These are phyloP conservation scores for Diaporthe sp. DNA, from an alignment of 2,329 filamentous ascomycete species.

Conservation along the genomic window DNA sequence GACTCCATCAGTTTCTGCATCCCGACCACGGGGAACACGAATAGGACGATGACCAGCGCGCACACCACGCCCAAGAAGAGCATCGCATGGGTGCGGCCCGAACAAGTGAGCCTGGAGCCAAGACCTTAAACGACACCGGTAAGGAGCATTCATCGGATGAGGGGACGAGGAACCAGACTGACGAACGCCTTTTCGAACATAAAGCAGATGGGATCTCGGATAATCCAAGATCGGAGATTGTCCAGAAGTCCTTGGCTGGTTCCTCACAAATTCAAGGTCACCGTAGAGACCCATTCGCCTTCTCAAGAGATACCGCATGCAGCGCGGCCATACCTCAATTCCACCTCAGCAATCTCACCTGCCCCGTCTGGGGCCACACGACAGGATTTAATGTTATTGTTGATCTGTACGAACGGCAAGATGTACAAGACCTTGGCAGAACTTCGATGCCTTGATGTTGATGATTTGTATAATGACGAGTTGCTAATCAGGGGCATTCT, in stretches of 20 bases:
- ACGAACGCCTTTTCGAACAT: neutral
- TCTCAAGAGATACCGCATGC: neutral
- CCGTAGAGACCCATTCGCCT: neutral
- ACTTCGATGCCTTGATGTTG: neutral
- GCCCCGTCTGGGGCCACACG: neutral
- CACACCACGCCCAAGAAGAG: no score
- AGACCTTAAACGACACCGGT: neutral
- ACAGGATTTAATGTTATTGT: neutral
- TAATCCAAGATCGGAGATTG: neutral
- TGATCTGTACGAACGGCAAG: conserved; percentile 1
- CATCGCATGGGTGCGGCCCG: neutral
- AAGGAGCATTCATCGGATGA: neutral
- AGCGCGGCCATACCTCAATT: neutral
- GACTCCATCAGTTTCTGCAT: neutral
- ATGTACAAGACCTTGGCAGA: neutral
- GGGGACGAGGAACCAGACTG: neutral
- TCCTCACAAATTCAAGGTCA: neutral
- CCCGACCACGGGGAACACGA: neutral
- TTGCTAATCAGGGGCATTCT: conserved; percentile 1
- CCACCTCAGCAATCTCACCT: neutral
- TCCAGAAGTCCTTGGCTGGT: no score
- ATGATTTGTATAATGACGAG: neutral
- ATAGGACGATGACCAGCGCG: neutral
- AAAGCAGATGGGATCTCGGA: neutral
- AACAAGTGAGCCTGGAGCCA: neutral